Evolutionary conservation across 2,329 filamentous ascomycete species (phyloP).

Genomic region (Cladophialophora psammophila): DNA sequence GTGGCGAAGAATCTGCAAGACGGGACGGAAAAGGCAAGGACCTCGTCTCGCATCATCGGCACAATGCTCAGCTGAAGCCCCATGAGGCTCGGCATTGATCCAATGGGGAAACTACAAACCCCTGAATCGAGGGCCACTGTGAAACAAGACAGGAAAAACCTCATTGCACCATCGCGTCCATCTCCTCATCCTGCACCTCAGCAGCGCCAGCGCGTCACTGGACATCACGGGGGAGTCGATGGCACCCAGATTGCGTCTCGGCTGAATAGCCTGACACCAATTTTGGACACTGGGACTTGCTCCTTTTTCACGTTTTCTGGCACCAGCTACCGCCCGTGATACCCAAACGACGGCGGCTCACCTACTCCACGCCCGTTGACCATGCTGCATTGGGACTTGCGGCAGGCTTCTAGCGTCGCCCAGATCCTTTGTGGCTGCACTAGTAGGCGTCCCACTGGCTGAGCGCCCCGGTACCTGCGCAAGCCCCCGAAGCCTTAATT

Average conservation of each 20-base stretch:
- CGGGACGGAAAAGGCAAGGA: neutral
- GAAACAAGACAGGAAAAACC: slow-evolving; percentile 2
- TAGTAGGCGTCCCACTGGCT: slow-evolving; percentile 20
- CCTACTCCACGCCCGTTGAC: slow-evolving; percentile 8
- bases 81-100: neutral
- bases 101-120: neutral
- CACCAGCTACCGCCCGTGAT: slow-evolving; percentile 13
- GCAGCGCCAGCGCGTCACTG: slow-evolving; percentile 5
- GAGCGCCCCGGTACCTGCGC: slow-evolving; percentile 26
- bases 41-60: neutral
- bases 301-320: slow-evolving; percentile 9
- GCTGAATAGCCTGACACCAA: slow-evolving; percentile 5
- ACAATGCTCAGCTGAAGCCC: neutral
- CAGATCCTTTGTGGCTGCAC: slow-evolving; percentile 16
- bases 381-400: slow-evolving; percentile 18
- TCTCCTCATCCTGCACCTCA: neutral
- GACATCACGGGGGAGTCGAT: neutral
- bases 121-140: slow-evolving; percentile 1
- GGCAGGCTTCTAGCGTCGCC: slow-evolving; percentile 26
- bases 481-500: slow-evolving; percentile 34
- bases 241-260: neutral
- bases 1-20: neutral
- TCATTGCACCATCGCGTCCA: slow-evolving; percentile 7
- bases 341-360: slow-evolving; percentile 19
- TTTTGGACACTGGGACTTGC: slow-evolving; percentile 13